Base-by-base conservation (phyloP, 768 basidiomycete genomes). In the Clitopilus passeckerianus region DNA sequence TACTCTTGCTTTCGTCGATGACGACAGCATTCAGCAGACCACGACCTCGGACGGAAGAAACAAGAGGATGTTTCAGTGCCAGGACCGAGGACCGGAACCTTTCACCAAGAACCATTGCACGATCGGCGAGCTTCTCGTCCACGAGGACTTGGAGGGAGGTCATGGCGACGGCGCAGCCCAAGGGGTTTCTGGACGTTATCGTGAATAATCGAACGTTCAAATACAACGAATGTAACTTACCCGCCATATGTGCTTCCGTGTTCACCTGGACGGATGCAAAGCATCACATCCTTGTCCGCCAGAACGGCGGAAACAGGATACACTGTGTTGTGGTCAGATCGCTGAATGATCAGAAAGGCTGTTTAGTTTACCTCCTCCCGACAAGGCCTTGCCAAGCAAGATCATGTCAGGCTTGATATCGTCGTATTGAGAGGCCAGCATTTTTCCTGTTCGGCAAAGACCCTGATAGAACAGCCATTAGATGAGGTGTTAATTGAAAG, bases 301-400 rank as follows among this genome's bases (percentile, higher is more conserved):
- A 99, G 82, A 18, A 98, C 95, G 14, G 92, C 94, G 23, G 95
- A 97, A 10, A 99, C 95, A 46, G 97, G 96, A 72, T 97, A 98
- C 60, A 98, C 91, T 93, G 63, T 20, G 55, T 2, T 54, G 18
- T 35, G 34, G 37, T 27, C 24, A 54, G 34, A 27, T 20, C 22
- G 27, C 7, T 34, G 12, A 23, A 35, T 23, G 43, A 18, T 8
- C 55, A 59, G 27, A 63, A 18, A 37, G 23, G 37, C 23, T 16
- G 50, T 18, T 15, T 7, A 5, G 77, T 87, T 65, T 56, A 93
- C 93, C 82, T 71, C 97, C 97, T 24, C 97, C 96, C 3, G 95
- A 96, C 6, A 99, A 84, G 0, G 97, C 97, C 75, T 99, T 99
- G 52, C 97, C 97, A 56, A 99, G 84, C 14, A 96, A 83, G 27